phyloP scores from a whole-genome alignment of 2,329 filamentous ascomycete species.

The Epichloe aotearoae region DNA sequence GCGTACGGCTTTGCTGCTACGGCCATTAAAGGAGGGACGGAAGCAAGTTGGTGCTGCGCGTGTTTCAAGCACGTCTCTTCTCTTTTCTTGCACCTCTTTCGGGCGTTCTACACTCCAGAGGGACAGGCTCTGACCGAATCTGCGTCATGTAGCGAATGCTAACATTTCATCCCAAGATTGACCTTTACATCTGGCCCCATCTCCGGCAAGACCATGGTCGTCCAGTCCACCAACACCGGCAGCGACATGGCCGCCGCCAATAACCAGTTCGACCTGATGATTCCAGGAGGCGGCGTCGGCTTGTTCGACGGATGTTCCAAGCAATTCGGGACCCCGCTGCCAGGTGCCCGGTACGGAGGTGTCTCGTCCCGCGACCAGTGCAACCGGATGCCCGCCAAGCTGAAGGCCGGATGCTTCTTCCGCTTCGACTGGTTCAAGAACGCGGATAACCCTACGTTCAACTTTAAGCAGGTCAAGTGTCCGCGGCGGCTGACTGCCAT shows the following conservation, averaged over 20 bases:
- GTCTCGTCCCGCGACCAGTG: conserved; percentile 37
- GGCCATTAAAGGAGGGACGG: conserved; percentile 38
- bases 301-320: conserved; percentile 38
- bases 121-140: too few species aligned
- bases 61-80: conserved; percentile 37
- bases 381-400: conserved; percentile 34
- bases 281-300: conserved; percentile 42
- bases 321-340: conserved; percentile 28
- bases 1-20: conserved; percentile 55
- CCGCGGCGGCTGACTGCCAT: conserved; percentile 32
- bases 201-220: conserved; percentile 47
- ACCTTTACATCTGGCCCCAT: conserved; percentile 38
- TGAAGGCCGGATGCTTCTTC: conserved; percentile 48
- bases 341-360: conserved; percentile 44
- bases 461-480: conserved; percentile 43
- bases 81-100: background rate
- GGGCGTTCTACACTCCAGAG: background rate
- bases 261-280: conserved; percentile 30
- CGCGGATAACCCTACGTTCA: conserved; percentile 43
- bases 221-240: conserved; percentile 52
- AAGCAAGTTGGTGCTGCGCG: conserved; percentile 52
- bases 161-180: conserved; percentile 18
- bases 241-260: background rate
- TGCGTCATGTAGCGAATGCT: background rate
- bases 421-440: conserved; percentile 51